phyloP scores from a whole-genome alignment of 495 filamentous ascomycete genomes.

The Neurospora pannonica region DNA sequence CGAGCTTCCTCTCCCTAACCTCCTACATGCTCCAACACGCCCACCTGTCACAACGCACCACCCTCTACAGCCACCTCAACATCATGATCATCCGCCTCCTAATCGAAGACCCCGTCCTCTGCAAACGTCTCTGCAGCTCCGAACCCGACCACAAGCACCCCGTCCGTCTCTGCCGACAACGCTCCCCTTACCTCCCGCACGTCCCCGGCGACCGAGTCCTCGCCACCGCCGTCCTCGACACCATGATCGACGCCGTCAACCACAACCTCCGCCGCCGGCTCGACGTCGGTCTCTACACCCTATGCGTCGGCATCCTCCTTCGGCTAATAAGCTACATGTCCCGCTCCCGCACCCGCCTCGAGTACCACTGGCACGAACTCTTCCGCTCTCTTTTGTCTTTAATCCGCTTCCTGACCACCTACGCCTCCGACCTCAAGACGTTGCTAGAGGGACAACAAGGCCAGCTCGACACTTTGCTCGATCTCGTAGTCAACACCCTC shows the following conservation, averaged over 20 bases:
- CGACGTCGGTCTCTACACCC: slow-evolving; percentile 77
- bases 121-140: slow-evolving; percentile 76
- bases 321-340: slow-evolving; percentile 77
- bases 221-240: slow-evolving; percentile 69
- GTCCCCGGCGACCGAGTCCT: slow-evolving; percentile 60
- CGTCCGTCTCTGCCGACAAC: slow-evolving; percentile 82
- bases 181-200: slow-evolving; percentile 77
- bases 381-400: slow-evolving; percentile 86
- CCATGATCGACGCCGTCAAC: slow-evolving; percentile 80
- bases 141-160: slow-evolving; percentile 51
- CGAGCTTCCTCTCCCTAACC: slow-evolving; percentile 74
- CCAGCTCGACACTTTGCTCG: slow-evolving; percentile 50
- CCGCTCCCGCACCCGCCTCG: slow-evolving; percentile 62
- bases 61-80: slow-evolving; percentile 72
- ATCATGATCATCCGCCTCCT: slow-evolving; percentile 78
- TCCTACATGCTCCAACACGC: slow-evolving; percentile 94
- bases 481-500: slow-evolving; percentile 72
- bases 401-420: slow-evolving; percentile 83
- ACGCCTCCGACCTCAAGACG: slow-evolving; percentile 61
- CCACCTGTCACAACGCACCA: slow-evolving; percentile 66
- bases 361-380: slow-evolving; percentile 92
- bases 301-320: slow-evolving; percentile 67
- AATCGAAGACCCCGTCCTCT: slow-evolving; percentile 75
- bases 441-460: slow-evolving; percentile 23
- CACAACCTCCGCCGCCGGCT: slow-evolving; percentile 84